Percentiles rank a stretch among this genome's conserved stretches.
Conservation (phyloP, 768 basidiomycete species). For the Tricholoma sp. region DNA sequence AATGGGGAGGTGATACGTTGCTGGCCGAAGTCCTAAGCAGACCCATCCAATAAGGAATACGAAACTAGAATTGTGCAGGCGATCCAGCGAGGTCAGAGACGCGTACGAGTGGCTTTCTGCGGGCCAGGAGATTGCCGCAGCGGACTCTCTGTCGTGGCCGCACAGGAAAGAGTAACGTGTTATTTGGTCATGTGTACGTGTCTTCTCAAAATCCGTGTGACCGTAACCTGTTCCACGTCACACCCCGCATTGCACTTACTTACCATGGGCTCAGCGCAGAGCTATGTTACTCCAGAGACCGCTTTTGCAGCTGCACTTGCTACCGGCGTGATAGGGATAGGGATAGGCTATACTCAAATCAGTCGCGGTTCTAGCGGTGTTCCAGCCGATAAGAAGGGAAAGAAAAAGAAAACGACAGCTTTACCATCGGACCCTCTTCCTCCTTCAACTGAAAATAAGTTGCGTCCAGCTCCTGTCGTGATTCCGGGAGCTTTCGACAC, state of each 20-base stretch:
- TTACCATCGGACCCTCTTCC: not conserved
- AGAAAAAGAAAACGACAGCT: conserved; percentile 17
- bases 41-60: too few relatives aligned
- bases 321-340: conserved; percentile 35
- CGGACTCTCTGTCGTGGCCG: too few relatives aligned
- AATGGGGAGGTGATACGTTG: too few relatives aligned
- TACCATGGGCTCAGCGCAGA: conserved; percentile 43
- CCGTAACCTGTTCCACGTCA: conserved; percentile 7
- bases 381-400: conserved; percentile 12
- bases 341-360: conserved; percentile 32
- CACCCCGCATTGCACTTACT: not conserved
- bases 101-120: too few relatives aligned
- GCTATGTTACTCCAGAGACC: conserved; percentile 34
- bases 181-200: conserved; percentile 8
- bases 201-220: not conserved
- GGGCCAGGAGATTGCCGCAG: too few relatives aligned
- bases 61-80: too few relatives aligned
- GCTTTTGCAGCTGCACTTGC: conserved; percentile 33
- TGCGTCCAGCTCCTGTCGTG: conserved; percentile 23
- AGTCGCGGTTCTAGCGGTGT: conserved; percentile 6
- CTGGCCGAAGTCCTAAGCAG: too few relatives aligned
- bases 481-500: conserved; percentile 44
- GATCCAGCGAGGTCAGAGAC: too few relatives aligned
- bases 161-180: not conserved
- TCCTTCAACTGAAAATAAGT: not conserved